Evolutionary conservation across 306 rosid species (phyloP).

Genomic region (Quercus suber): DNA sequence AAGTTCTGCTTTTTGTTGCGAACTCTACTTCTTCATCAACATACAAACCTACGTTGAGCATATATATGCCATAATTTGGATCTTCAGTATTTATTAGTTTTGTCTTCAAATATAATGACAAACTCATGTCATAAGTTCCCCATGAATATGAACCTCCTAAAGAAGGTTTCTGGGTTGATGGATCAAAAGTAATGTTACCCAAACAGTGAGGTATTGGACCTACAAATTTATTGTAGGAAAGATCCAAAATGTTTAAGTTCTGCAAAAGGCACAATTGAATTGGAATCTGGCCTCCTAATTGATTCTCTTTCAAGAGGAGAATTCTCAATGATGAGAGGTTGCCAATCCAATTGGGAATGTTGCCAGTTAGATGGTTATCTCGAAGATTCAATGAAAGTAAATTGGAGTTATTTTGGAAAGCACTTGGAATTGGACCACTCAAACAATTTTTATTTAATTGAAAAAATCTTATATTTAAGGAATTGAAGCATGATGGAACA

Average conservation of each 20-base stretch:
- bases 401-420: not conserved
- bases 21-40: not conserved
- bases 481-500: not conserved
- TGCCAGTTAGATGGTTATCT: not conserved
- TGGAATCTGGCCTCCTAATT: not conserved
- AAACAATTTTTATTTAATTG: not conserved
- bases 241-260: not conserved
- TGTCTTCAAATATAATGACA: not conserved
- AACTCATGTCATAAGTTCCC: not conserved
- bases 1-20: not conserved
- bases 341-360: not conserved
- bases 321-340: not conserved
- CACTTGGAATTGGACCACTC: not conserved
- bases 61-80: too few relatives aligned
- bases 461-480: not conserved
- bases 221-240: not conserved
- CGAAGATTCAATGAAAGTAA: not conserved
- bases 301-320: not conserved
- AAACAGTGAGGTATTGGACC: not conserved
- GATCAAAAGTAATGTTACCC: not conserved
- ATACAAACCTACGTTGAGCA: too few relatives aligned
- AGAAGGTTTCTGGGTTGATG: too few relatives aligned
- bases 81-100: too few relatives aligned
- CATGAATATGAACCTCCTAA: not conserved
- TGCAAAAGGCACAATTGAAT: not conserved